phyloP scores from a whole-genome alignment of 1,284 basidiomycete genomes.

The Ceratobasidium sp. region DNA sequence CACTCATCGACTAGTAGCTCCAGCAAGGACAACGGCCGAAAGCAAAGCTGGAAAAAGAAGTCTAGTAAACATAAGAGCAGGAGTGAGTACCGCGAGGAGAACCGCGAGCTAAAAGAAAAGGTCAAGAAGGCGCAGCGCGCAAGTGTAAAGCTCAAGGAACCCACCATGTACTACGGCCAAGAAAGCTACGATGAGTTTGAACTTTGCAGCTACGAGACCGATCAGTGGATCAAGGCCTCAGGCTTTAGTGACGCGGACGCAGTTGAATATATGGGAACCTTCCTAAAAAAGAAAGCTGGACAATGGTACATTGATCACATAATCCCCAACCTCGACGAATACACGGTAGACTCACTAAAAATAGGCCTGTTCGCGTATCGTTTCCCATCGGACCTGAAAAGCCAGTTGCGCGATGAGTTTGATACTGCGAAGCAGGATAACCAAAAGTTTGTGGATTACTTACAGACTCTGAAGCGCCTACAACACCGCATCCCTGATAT shows the following conservation, averaged over 20 bases:
- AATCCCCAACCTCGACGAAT: constrained; percentile 11
- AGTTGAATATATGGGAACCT: constrained; percentile 1
- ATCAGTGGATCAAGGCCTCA: constrained; percentile 18
- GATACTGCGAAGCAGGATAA: constrained; percentile 43
- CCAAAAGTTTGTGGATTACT: constrained; percentile 48
- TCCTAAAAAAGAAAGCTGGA: constrained; percentile 29
- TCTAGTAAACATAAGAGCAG: not conserved
- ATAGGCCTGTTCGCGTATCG: constrained; percentile 58
- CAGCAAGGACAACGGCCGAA: not conserved
- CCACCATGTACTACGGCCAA: constrained; percentile 14
- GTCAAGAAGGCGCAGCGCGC: not conserved
- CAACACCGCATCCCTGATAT: constrained; percentile 21
- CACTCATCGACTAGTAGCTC: not conserved
- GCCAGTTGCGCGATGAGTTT: constrained; percentile 46
- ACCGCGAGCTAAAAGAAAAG: not conserved
- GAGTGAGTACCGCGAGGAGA: not conserved
- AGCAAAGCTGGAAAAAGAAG: not conserved
- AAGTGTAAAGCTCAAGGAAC: not conserved
- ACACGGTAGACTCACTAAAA: not conserved
- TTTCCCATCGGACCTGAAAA: constrained; percentile 57
- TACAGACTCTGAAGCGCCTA: constrained; percentile 4
- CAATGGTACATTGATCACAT: constrained; percentile 18
- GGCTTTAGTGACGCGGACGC: not conserved
- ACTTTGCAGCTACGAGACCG: constrained; percentile 14
- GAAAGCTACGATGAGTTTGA: constrained; percentile 27